These are phyloP conservation scores for Penicillium olsonii DNA, from an alignment of 2,329 filamentous ascomycete genomes.

Conservation along the genomic window DNA sequence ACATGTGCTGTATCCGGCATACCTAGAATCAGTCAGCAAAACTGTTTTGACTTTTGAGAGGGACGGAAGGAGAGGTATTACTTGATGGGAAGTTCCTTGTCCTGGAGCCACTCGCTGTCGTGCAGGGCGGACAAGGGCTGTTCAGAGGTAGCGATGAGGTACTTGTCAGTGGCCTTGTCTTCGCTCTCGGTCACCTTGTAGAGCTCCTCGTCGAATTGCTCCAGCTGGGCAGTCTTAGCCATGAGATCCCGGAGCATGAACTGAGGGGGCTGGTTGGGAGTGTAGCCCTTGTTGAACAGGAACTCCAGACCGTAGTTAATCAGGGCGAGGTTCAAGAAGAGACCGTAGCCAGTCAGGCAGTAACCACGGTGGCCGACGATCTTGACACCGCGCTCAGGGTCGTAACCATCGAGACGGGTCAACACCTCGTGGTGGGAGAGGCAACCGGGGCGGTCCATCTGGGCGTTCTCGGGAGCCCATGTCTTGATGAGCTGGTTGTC, in stretches of 20 bases:
- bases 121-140: slow-evolving; percentile 94
- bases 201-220: slow-evolving; percentile 95
- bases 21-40: slow-evolving; percentile 41
- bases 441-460: slow-evolving; percentile 71
- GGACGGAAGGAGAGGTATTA: slow-evolving; percentile 38
- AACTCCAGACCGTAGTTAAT: slow-evolving; percentile 96
- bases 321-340: slow-evolving; percentile 88
- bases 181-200: slow-evolving; percentile 91
- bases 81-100: slow-evolving; percentile 85
- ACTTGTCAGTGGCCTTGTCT: slow-evolving; percentile 85
- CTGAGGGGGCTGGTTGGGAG: slow-evolving; percentile 79
- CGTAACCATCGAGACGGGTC: slow-evolving; percentile 83
- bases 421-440: slow-evolving; percentile 96
- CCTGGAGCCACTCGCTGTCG: slow-evolving; percentile 87
- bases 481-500: slow-evolving; percentile 75
- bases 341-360: slow-evolving; percentile 84
- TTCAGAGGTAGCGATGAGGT: slow-evolving; percentile 80
- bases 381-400: slow-evolving; percentile 89
- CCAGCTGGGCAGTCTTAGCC: slow-evolving; percentile 96
- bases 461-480: slow-evolving; percentile 77
- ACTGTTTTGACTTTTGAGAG: not conserved
- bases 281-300: slow-evolving; percentile 77
- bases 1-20: slow-evolving; percentile 89
- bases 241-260: slow-evolving; percentile 96
- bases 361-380: slow-evolving; percentile 93